Conservation (phyloP, 176 grass and related monocot genomes). For the Urochloa ruziziensis region DNA sequence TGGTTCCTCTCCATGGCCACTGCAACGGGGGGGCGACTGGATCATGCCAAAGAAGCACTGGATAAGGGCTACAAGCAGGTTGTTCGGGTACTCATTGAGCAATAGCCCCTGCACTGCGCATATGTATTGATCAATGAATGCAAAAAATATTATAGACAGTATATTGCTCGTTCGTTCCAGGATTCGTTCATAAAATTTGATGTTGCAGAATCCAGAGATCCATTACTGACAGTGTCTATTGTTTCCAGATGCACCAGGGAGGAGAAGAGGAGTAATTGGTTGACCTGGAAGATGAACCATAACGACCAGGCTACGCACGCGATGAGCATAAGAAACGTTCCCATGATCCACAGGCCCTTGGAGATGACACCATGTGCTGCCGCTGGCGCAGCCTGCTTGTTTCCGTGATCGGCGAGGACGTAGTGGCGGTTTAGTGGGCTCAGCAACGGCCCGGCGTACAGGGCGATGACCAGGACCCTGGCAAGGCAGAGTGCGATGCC, state of each 20-base stretch:
- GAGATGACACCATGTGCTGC: neutral
- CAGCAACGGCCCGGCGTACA: neutral
- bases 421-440: neutral
- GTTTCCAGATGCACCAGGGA: rapidly evolving
- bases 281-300: slow-evolving; percentile 60
- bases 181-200: neutral
- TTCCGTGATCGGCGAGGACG: neutral
- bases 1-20: slow-evolving; percentile 29
- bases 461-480: slow-evolving; percentile 37
- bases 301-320: slow-evolving; percentile 45
- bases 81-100: slow-evolving; percentile 70
- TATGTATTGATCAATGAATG: too few relatives aligned
- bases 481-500: slow-evolving; percentile 19
- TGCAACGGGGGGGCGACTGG: slow-evolving; percentile 47
- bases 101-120: neutral
- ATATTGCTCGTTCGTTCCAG: too few relatives aligned
- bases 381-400: neutral
- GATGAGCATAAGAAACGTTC: slow-evolving; percentile 47
- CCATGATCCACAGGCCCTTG: slow-evolving; percentile 38
- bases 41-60: slow-evolving; percentile 39
- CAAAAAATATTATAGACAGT: too few relatives aligned
- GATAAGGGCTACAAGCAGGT: slow-evolving; percentile 44
- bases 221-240: neutral
- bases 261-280: neutral
- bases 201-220: neutral